Percentiles rank a stretch among this genome's conserved stretches.
Conservation (phyloP, 2,329 filamentous ascomycete genomes). For the Torrubiella hemipterigena region DNA sequence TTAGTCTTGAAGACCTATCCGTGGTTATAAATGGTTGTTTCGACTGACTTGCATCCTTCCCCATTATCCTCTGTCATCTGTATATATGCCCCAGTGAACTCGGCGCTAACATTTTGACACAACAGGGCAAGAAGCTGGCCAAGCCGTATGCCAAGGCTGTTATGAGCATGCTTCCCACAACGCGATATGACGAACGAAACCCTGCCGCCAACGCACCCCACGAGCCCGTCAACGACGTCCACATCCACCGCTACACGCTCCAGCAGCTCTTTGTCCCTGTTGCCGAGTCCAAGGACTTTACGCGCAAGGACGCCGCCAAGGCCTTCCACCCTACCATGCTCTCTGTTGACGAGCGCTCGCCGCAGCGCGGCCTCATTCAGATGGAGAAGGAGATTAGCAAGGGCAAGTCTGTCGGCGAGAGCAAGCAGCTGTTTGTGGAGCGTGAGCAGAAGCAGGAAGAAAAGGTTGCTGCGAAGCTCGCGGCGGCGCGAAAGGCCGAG, state of each 20-base stretch:
- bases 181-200: conserved; percentile 41
- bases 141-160: conserved; percentile 66
- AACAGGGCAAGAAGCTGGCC: conserved; percentile 65
- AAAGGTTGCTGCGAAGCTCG: conserved; percentile 20
- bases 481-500: conserved; percentile 19
- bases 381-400: conserved; percentile 36
- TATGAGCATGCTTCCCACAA: conserved; percentile 66
- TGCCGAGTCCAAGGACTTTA: conserved; percentile 51
- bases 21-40: conserved; percentile 66
- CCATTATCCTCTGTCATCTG: conserved; percentile 4
- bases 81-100: too few species aligned
- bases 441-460: conserved; percentile 31
- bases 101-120: conserved; percentile 11
- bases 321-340: conserved; percentile 50
- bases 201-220: conserved; percentile 34
- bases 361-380: conserved; percentile 48
- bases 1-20: conserved; percentile 98
- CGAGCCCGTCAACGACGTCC: conserved; percentile 53
- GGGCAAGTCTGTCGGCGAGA: conserved; percentile 23
- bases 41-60: conserved; percentile 12
- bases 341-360: conserved; percentile 47
- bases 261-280: conserved; percentile 55
- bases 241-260: conserved; percentile 48
- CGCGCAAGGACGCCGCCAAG: conserved; percentile 51
- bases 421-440: conserved; percentile 26